A percentile compares a stretch with the other conserved stretches of the same genome.
These are phyloP conservation scores for Jatropha multifida DNA, from an alignment of 441 rosid genomes.

Conservation along the genomic window DNA sequence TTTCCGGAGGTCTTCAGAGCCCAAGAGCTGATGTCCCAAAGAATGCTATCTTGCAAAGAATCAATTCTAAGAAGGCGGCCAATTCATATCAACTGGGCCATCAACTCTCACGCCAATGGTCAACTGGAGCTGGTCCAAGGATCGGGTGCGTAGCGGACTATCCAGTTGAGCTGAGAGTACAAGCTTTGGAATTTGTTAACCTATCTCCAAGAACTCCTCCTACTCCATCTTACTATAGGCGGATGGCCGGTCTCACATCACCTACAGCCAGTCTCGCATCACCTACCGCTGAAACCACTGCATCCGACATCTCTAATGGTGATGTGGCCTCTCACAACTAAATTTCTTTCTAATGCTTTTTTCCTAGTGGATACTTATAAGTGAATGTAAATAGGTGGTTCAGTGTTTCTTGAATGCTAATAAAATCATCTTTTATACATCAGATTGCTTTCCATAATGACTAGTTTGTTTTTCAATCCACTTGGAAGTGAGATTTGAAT, in stretches of 20 bases:
- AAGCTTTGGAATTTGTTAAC: constrained; percentile 79
- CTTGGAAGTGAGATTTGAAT: too few relatives aligned
- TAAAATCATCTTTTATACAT: background rate
- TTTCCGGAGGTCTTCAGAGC: constrained; percentile 84
- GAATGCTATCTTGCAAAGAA: constrained; percentile 62
- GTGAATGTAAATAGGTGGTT: constrained; percentile 18
- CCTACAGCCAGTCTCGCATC: constrained; percentile 31
- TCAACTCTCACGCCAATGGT: constrained; percentile 77
- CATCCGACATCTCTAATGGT: background rate
- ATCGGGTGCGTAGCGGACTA: constrained; percentile 94
- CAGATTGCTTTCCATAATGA: background rate
- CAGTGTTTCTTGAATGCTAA: constrained; percentile 12
- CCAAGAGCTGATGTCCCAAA: constrained; percentile 64
- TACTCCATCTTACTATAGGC: constrained; percentile 32
- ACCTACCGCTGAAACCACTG: constrained; percentile 23
- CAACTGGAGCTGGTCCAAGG: constrained; percentile 91
- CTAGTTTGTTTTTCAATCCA: background rate
- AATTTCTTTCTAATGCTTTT: constrained; percentile 6
- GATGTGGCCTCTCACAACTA: background rate
- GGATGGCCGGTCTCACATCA: constrained; percentile 21
- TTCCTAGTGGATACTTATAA: background rate
- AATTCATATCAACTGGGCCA: constrained; percentile 79
- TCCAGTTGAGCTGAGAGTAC: constrained; percentile 64
- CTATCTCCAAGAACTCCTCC: constrained; percentile 65
- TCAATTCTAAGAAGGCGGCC: constrained; percentile 73